Evolutionary conservation across 352 stramenopile genomes (phyloP).

Genomic region (Pythium inflatum): DNA sequence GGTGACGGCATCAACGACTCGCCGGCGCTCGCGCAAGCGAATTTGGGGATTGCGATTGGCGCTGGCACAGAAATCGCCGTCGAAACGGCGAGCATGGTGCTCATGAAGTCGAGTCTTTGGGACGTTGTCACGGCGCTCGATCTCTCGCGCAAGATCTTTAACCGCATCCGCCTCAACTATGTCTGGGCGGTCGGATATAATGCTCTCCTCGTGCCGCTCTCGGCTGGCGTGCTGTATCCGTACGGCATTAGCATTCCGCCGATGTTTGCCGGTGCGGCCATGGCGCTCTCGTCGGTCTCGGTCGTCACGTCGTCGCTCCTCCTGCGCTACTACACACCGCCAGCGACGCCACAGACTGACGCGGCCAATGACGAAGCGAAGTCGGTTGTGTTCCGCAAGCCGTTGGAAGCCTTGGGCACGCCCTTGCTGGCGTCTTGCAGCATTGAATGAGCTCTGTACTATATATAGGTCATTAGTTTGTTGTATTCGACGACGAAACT

Average conservation of each 20-base stretch:
- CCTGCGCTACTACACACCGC: constrained; percentile 91
- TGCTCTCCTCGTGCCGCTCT: constrained; percentile 95
- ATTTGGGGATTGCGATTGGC: constrained; percentile 97
- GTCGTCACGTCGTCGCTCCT: constrained; percentile 95
- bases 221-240: constrained; percentile 96
- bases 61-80: constrained; percentile 97
- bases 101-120: constrained; percentile 88
- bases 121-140: constrained; percentile 98
- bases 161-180: constrained; percentile 97
- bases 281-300: constrained; percentile 97
- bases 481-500: too few relatives aligned
- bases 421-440: constrained; percentile 72
- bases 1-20: constrained; percentile 99
- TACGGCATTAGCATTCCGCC: constrained; percentile 94
- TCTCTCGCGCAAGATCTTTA: constrained; percentile 96
- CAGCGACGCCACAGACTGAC: constrained; percentile 62
- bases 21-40: constrained; percentile 95
- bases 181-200: constrained; percentile 99
- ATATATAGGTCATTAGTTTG: too few relatives aligned
- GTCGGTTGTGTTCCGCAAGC: constrained; percentile 85
- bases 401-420: constrained; percentile 69
- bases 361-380: constrained; percentile 69
- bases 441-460: constrained; percentile 49
- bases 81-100: constrained; percentile 95
- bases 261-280: constrained; percentile 95